Percentiles rank a stretch among this genome's conserved stretches.
phyloP scores from a whole-genome alignment of 73 alveolate genomes.

The Paramecium octaurelia region DNA sequence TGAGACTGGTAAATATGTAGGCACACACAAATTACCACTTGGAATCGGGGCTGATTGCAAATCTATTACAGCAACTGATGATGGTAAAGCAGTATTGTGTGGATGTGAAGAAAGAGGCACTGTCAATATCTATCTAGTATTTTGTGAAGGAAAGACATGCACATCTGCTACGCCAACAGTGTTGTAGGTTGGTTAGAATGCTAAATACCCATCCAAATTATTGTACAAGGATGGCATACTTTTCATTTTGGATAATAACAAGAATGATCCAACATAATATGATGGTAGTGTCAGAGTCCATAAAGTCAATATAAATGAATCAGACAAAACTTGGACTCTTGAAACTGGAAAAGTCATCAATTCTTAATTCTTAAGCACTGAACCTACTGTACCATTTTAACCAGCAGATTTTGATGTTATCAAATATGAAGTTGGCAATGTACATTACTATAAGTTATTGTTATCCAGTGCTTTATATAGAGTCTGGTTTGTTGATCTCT shows the following conservation, averaged over 20 bases:
- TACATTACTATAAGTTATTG: background rate
- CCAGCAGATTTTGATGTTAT: slow-evolving; percentile 29
- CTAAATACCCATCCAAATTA: background rate
- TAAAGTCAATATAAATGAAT: background rate
- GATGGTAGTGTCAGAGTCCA: background rate
- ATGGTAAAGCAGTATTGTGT: background rate
- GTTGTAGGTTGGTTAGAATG: background rate
- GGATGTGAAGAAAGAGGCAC: background rate
- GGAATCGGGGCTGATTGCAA: background rate
- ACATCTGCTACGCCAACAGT: background rate
- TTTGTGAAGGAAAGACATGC: background rate
- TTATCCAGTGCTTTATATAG: background rate
- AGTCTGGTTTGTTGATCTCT: background rate
- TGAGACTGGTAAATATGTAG: background rate
- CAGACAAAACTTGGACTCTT: background rate
- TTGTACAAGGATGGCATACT: background rate
- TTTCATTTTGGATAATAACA: background rate
- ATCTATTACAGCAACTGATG: background rate
- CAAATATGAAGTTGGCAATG: background rate
- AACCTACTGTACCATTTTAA: background rate
- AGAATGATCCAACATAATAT: background rate
- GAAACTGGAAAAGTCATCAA: background rate
- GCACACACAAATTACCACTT: background rate
- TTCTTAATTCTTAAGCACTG: background rate
- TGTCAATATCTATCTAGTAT: background rate